Evolutionary conservation across 306 rosid genomes (phyloP), one percentile per base, ranked within the genome.

Genomic region (Cyamopsis tetragonoloba): DNA sequence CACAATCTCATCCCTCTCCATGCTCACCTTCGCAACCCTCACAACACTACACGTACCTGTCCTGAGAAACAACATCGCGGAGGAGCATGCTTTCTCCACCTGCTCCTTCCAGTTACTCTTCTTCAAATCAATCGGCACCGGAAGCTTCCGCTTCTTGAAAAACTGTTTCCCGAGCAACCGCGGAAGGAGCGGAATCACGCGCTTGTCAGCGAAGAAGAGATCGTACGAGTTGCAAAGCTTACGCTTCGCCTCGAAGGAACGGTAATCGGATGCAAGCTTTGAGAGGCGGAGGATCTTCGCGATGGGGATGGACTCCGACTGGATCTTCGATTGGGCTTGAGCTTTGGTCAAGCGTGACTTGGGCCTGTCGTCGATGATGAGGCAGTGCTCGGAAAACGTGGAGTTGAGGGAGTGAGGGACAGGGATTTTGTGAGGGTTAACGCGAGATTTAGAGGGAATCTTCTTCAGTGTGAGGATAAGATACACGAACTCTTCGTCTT

Each of bases 31-130:
- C 0, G 91, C 97, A 5, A 93, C 97, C 66, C 62, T 81, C 56
- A 93, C 76, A 17, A 93, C 96, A 22, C 91, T 68, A 35, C 98
- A 92, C 4, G 96, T 88, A 30, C 98, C 96, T 0, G 86, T 84
- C 49, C 86, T 76, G 59, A 93, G 13, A 6, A 54, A 84, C 62
- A 93, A 51, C 81, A 82, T 7, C 0, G 84, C 91, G 2, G 91
- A 84, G 1, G 77, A 51, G 7, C 86, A 80, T 0, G 75, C 81
- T 68, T 6, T 80, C 35, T 88, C 87, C 34, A 91, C 70, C 82
- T 91, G 92, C 78, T 88, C 95, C 70, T 82, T 86, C 97, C 96
- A 93, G 60, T 87, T 88, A 35, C 50, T 77, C 77, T 86, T 86
- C 70, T 30, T 73, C 85, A 93, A 50, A 51, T 93, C 83, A 67